Conservation (phyloP, 2,329 filamentous ascomycete species). For the Claviceps africana region DNA sequence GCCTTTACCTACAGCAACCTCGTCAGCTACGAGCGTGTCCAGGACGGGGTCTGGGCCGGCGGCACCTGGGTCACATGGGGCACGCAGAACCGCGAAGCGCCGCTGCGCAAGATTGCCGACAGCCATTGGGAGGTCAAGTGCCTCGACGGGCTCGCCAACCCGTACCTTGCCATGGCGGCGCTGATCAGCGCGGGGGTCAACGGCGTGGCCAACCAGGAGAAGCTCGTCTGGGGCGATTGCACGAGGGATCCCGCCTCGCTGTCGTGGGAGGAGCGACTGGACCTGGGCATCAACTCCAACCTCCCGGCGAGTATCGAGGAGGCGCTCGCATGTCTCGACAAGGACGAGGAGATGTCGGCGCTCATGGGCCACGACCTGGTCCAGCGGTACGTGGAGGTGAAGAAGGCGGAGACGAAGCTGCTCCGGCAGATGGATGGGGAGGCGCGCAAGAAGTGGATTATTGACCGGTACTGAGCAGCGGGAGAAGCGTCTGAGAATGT, state of each 20-base stretch:
- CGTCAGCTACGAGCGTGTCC: constrained; percentile 53
- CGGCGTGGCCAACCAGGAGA: constrained; percentile 15
- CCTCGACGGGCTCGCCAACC: constrained; percentile 67
- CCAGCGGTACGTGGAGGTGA: constrained; percentile 41
- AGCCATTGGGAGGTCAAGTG: constrained; percentile 69
- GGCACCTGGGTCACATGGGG: constrained; percentile 71
- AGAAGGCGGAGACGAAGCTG: constrained; percentile 39
- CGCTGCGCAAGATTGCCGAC: constrained; percentile 50
- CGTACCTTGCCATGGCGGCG: constrained; percentile 45
- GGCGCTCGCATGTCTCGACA: constrained; percentile 36
- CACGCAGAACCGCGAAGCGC: constrained; percentile 64
- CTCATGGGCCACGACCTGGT: constrained; percentile 38
- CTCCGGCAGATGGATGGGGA: constrained; percentile 29
- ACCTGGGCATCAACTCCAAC: constrained; percentile 38
- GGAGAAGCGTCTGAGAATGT: no score
- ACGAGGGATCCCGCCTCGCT: constrained; percentile 37
- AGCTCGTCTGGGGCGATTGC: constrained; percentile 39
- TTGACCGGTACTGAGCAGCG: constrained; percentile 46
- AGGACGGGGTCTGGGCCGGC: constrained; percentile 62
- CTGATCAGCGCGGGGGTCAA: constrained; percentile 18
- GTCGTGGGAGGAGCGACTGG: constrained; percentile 29
- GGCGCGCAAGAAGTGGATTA: constrained; percentile 42
- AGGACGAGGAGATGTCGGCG: constrained; percentile 30
- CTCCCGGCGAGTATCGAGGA: constrained; percentile 41
- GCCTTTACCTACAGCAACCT: constrained; percentile 55